Conservation (phyloP, 148 eudicot species). For the Simmondsia chinensis region DNA sequence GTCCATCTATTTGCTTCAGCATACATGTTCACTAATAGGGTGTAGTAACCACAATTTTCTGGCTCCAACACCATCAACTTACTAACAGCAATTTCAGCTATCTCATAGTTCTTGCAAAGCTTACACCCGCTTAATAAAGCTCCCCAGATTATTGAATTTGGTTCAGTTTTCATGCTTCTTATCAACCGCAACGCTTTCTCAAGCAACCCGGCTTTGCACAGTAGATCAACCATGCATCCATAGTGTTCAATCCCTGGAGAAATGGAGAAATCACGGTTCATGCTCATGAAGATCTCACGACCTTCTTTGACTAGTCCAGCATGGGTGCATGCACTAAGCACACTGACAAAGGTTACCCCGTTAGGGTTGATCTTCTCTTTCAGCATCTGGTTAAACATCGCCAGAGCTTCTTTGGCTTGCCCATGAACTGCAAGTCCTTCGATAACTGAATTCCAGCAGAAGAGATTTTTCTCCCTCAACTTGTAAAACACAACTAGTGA, state of each 20-base stretch:
- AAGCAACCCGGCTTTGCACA: constrained; percentile 30
- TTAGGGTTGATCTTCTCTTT: constrained; percentile 21
- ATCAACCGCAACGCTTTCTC: constrained; percentile 23
- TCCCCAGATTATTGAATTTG: constrained; percentile 35
- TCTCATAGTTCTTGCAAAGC: constrained; percentile 19
- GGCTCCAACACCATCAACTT: constrained; percentile 32
- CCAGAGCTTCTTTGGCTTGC: constrained; percentile 24
- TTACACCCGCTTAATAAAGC: constrained; percentile 31
- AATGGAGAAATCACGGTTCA: constrained; percentile 20
- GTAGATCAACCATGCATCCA: constrained; percentile 37
- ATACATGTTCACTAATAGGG: constrained; percentile 20
- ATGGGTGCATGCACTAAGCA: constrained; percentile 36
- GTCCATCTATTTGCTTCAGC: constrained; percentile 30
- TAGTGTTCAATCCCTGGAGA: constrained; percentile 29
- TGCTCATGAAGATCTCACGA: constrained; percentile 20
- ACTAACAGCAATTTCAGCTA: constrained; percentile 26
- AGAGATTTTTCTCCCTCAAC: constrained; percentile 25
- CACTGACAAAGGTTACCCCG: constrained; percentile 28
- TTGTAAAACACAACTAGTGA: constrained; percentile 26
- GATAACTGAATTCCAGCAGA: constrained; percentile 33
- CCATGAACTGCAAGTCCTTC: constrained; percentile 40
- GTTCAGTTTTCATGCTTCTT: constrained; percentile 21
- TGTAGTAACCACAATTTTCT: constrained; percentile 28
- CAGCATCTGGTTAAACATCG: constrained; percentile 24
- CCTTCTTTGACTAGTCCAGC: constrained; percentile 30